Base-by-base conservation (phyloP, 192 early-diverging fungal species). In the Neocallimastix lanati region DNA sequence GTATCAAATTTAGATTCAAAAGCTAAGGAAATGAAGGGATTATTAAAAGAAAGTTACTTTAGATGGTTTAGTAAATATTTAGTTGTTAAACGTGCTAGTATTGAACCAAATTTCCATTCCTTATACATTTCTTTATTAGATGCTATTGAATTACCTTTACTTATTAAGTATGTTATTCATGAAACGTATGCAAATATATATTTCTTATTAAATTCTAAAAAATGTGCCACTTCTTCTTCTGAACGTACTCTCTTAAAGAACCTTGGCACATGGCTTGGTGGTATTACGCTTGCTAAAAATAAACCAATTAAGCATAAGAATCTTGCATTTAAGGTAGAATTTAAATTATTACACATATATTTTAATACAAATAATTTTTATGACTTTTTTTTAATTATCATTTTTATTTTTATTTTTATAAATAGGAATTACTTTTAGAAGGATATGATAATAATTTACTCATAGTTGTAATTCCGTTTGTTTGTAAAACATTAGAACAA, bases 381-480 rank as follows among this genome's bases (percentile, higher is more conserved):
- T 76, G n/a, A 16, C 12, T 50, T 38, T 77, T 77, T 29, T 76
- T 38, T 29, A 81, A 76, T 30, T 37, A 50, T 27, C 28, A 35
- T 81, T 29, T 50, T 86, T 29, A 14, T 67, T 81, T 29, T 29
- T 77, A 29, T 77, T 77, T 29, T 28, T n/a, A 29, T 30, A 18
- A 35, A 40, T 21, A 93, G 91, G 93, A 94, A 79, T 83, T 99
- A 13, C 81, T 99, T 77, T 85, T 98, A 78, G 94, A 99, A 86
- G 97, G 97, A 5, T 97, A 92, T 82, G 92, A 92, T 80, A 89
- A 86, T 38, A 90, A 92, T 77, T 85, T 96, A 25, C 86, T 99
- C 33, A 95, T 96, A 86, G 94, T 98, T 21, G 96, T 94, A 9
- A 97, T 99, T 79, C 97, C 97, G 36, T 99, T 99, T 82, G 94